These are phyloP conservation scores for Rhizophora apiculata DNA, from an alignment of 345 rosid genomes.

Conservation along the genomic window DNA sequence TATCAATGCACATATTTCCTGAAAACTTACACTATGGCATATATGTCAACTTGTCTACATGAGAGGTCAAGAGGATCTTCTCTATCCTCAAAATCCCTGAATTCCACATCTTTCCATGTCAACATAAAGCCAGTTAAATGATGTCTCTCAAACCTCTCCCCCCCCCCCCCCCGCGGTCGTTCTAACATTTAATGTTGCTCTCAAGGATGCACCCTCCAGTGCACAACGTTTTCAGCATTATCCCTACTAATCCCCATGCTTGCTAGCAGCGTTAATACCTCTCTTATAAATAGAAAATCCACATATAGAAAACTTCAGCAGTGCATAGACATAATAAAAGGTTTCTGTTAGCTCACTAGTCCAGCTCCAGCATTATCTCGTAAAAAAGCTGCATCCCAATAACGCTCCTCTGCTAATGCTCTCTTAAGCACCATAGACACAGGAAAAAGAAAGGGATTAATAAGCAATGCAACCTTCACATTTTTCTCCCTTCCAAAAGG, in stretches of 20 bases:
- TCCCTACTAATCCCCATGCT: too few species aligned
- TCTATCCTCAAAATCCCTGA: too few species aligned
- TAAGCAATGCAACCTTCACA: not conserved
- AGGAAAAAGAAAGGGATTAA: slow-evolving; percentile 10
- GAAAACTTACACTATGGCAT: not conserved
- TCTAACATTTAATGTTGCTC: too few species aligned
- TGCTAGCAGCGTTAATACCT: not conserved
- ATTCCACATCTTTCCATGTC: too few species aligned
- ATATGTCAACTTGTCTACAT: not conserved
- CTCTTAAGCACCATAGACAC: slow-evolving; percentile 37
- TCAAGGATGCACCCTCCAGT: too few species aligned
- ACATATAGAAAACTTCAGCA: too few species aligned
- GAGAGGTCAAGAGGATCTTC: not conserved
- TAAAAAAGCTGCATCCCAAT: slow-evolving; percentile 70
- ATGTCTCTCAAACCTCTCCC: too few species aligned
- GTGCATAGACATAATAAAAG: too few species aligned
- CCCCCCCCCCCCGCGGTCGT: too few species aligned
- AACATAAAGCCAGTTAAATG: too few species aligned
- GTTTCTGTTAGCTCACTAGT: slow-evolving; percentile 49
- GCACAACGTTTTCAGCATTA: too few species aligned
- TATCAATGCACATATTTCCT: not conserved
- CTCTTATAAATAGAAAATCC: too few species aligned
- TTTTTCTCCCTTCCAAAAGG: not conserved
- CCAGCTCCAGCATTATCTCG: slow-evolving; percentile 92
- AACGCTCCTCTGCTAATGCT: slow-evolving; percentile 71